phyloP scores from a whole-genome alignment of 441 rosid genomes.

The Aleurites moluccanus region DNA sequence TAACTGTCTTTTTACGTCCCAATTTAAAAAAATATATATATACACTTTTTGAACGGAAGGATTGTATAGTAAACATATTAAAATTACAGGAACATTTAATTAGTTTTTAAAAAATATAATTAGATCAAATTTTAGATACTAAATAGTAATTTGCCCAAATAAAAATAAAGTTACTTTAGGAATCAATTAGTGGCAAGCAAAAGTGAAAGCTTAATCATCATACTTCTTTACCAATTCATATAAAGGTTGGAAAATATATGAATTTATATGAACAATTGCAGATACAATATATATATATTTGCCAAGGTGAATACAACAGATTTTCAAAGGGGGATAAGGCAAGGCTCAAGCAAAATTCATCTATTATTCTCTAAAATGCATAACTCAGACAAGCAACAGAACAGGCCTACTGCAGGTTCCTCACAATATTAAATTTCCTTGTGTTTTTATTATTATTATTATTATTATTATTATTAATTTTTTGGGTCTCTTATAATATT shows the following conservation, averaged over 20 bases:
- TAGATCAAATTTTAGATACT: too few relatives aligned
- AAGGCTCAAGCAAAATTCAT: not conserved
- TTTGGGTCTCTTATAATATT: not conserved
- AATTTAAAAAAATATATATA: too few relatives aligned
- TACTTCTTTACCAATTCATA: too few relatives aligned
- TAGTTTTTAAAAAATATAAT: too few relatives aligned
- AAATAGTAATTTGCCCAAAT: not conserved
- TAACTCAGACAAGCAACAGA: constrained; percentile 19
- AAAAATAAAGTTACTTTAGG: constrained; percentile 9
- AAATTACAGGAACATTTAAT: too few relatives aligned
- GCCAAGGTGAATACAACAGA: not conserved
- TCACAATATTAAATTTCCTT: not conserved
- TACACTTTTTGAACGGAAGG: too few relatives aligned
- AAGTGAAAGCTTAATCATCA: not conserved
- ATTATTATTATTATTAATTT: not conserved
- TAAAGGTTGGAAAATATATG: not conserved
- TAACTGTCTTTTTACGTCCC: too few relatives aligned
- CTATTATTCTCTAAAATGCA: constrained; percentile 28
- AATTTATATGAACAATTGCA: constrained; percentile 1
- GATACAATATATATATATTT: not conserved
- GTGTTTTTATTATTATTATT: too few relatives aligned
- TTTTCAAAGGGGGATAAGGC: not conserved
- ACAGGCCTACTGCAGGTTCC: constrained; percentile 47
- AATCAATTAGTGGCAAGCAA: not conserved
- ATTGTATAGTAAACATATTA: too few relatives aligned